Base-by-base conservation (phyloP, 345 rosid genomes). In the Cardiospermum halicacabum region DNA sequence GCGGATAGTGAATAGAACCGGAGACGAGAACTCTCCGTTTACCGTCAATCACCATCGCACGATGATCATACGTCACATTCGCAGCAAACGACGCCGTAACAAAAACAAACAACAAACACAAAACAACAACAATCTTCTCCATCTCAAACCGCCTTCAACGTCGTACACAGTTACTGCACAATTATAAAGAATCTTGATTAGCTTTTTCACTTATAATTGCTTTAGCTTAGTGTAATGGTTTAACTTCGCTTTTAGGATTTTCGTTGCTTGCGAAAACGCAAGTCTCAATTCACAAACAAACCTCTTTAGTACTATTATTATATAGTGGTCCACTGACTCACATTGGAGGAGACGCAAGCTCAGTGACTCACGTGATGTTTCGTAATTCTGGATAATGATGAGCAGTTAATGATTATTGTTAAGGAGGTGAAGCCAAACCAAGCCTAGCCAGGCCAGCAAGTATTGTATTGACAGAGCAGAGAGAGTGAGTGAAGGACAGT, bases 1-100 rank as follows among this genome's bases (percentile, higher is more conserved):
- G 92, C 21, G 98, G 98, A 69, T 93, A 93, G 73, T 93, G 98
- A 77, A 93, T 90, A 63, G 98, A 86, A 26, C 98, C 98, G 45
- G 98, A 90, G 68, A 90, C 61, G 63, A 93, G 71, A 64, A 93
- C 77, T 53, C 85, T 78, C 55, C 94, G 77, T 56, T 85, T 84
- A 18, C 98, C 98, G 59, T 78, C 90, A 69, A 93, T 77, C 60
- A 90, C 77, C 65, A 93, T 25, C 19, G 98, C 88, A 26, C 94
- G 70, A 64, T 82, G 85, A 72, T 93, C 97, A 72, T 93, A 93
- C 57, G 89, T 85, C 67, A 93, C 96, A 67, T 72, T 85, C 43
- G 77, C 70, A 5, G 70, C 80, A 25, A 80, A 80, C 72, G 87
- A 64, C 67, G 77, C 62, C 65, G 75, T 58, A 0, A 67, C 80